Evolutionary conservation across 495 filamentous ascomycete species (phyloP), one percentile per base, ranked within the genome.

Genomic region (Neurospora sp.): DNA sequence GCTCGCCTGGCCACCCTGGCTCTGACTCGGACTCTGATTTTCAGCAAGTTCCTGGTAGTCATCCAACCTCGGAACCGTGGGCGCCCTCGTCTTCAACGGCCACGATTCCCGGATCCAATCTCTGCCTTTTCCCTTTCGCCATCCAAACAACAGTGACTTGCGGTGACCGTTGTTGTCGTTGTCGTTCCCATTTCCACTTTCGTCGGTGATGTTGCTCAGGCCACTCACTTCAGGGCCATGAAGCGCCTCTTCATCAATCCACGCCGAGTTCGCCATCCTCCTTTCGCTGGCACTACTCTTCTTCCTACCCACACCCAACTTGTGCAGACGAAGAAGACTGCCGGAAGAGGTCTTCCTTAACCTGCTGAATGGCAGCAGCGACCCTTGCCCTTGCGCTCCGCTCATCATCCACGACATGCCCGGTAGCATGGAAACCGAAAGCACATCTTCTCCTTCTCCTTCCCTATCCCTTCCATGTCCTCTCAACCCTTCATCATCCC

Each of bases 201-300:
- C 74, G 38, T 12, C 69, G 3, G 60, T 72, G 72, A 11, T 62
- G 37, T 62, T 75, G 23, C 7, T 37, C 74, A 71, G 66, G 38
- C 54, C 79, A 71, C 69, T 77, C 31, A 83, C 69, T 62, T 80
- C 79, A 6, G 82, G 84, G 12, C 82, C 83, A 75, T 85, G 82
- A 7, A 85, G 54, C 54, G 81, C 81, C 44, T 85, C 83, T 70
- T 82, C 82, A 71, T 85, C 83, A 37, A 85, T 82, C 82, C 82
- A 84, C 9, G 80, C 77, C 14, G 78, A 66, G 69, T 78, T 66
- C 7, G 54, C 54, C 54, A 66, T 82, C 72, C 78, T 38, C 42
- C 35, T 39, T 39, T 69, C 54, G 69, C 37, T 54, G 16, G 27
- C 46, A 37, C 71, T 66, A 27, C 69, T 49, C 40, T 46, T 39